Base-by-base conservation (phyloP, 768 basidiomycete genomes). In the Serendipita vermifera region DNA sequence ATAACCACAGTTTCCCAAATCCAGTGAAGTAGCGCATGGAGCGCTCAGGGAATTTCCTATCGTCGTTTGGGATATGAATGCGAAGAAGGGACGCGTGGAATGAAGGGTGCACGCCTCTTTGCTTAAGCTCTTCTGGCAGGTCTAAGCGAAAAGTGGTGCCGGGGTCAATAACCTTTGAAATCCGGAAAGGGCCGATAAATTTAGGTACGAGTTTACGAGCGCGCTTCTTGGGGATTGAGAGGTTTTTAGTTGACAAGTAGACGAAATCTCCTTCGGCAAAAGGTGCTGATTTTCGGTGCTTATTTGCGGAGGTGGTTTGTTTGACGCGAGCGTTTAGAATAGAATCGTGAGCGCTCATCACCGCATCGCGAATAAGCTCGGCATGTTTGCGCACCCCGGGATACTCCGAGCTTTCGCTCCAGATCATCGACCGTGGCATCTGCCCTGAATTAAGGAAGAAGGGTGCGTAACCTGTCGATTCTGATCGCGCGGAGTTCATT, bases 171-270 rank as follows among this genome's bases (percentile, higher is more conserved):
- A 61, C 27, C 58, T 66, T 4, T 57, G 31, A 5, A 58, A 65
- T 60, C 15, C 56, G 59, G 48, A 64, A 70, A 0, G 71, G 71
- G 2, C 71, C 70, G 54, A 77, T 70, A 55, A 75, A 74, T 48
- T 77, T 77, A 0, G 70, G 71, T 0, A 70, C 70, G 0, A 65
- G 60, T 3, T 65, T 62, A 2, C 66, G 39, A 0, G 67, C 63
- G 17, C 62, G 3, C 3, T 61, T 58, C 51, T 69, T 70, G 0
- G 68, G 69, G 5, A 72, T 15, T 4, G 58, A 63, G 0, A 73
- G 43, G 55, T 74, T 73, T 33, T 66, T 63, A 0, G 70, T 72
- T 0, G 66, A 68, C 2, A 71, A 17, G 33, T 68, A 72, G 0
- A 73, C 70, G 1, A 70, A 53, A 38, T 70, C 66, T 0, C 67